phyloP scores from a whole-genome alignment of 495 filamentous ascomycete species.

The Mytilinidion resinicola region DNA sequence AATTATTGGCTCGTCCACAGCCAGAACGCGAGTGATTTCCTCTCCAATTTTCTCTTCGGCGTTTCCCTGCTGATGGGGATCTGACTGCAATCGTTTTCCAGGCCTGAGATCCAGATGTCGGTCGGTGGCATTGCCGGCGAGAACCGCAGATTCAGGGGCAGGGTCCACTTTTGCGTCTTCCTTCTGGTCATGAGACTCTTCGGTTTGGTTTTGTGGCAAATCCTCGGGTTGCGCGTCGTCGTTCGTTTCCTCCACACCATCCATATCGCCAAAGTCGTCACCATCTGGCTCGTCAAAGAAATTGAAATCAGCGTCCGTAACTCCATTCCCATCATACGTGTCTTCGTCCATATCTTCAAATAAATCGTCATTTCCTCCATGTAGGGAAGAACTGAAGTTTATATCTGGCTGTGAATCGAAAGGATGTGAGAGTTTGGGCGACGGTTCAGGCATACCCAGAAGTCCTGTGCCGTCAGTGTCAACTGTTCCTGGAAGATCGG shows the following conservation, averaged over 20 bases:
- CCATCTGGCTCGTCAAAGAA: slow-evolving; percentile 71
- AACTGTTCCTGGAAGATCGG: slow-evolving; percentile 15
- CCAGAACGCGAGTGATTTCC: not conserved
- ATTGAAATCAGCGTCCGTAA: slow-evolving; percentile 85
- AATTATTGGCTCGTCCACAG: not conserved
- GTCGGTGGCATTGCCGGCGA: not conserved
- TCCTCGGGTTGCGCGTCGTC: not conserved
- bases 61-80: not conserved
- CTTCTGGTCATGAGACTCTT: not conserved
- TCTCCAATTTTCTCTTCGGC: not conserved
- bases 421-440: slow-evolving; percentile 6
- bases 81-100: not conserved
- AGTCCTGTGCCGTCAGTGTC: not conserved
- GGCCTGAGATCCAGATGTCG: not conserved
- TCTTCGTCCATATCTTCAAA: slow-evolving; percentile 57
- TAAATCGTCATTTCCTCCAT: slow-evolving; percentile 49
- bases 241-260: slow-evolving; percentile 2
- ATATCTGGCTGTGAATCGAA: slow-evolving; percentile 9
- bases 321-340: slow-evolving; percentile 45
- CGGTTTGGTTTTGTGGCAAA: not conserved
- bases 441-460: slow-evolving; percentile 7
- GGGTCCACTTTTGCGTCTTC: not conserved
- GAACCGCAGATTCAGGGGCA: not conserved
- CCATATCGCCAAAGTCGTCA: slow-evolving; percentile 27
- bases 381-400: slow-evolving; percentile 5